Evolutionary conservation across 306 rosid genomes (phyloP), one percentile per base, ranked within the genome.

Genomic region (Dryas octopetala): DNA sequence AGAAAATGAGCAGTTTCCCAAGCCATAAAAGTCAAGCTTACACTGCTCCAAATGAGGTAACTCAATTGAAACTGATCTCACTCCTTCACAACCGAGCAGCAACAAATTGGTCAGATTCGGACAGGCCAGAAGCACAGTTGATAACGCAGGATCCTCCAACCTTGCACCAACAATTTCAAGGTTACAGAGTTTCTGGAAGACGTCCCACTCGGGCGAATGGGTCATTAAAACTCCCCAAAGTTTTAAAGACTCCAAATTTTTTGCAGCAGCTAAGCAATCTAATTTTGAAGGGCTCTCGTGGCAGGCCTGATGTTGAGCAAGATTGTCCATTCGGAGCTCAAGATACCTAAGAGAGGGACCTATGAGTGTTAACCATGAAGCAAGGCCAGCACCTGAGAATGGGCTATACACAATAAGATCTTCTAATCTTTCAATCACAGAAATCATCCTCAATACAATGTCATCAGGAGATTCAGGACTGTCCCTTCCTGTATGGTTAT

Each of bases 221-320:
- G 75, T 68, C 89, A 96, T 80, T 78, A 90, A 89, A 15, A 96
- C 99, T 66, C 97, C 97, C 99, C 99, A 96, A 40, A 96, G 85
- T 81, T 88, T 90, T 15, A 96, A 82, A 61, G 93, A 88, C 75
- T 92, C 87, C 84, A 96, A 78, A 77, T 88, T 88, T 82, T 48
- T 80, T 6, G 99, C 93, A 14, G 79, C 76, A 32, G 74, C 79
- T 52, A 96, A 69, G 79, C 89, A 92, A 66, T 88, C 92, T 79
- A 96, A 68, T 71, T 92, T 96, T 55, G 97, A 90, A 9, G 91
- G 89, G 74, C 71, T 68, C 23, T 90, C 97, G 59, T 54, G 75
- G 43, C 26, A 62, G 43, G 79, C 83, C 49, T 85, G 86, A 50
- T 70, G 81, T 43, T 86, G 85, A 66, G 75, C 70, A 69, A 89